Conservation (phyloP, 768 basidiomycete genomes). For the Mycena alexandri region DNA sequence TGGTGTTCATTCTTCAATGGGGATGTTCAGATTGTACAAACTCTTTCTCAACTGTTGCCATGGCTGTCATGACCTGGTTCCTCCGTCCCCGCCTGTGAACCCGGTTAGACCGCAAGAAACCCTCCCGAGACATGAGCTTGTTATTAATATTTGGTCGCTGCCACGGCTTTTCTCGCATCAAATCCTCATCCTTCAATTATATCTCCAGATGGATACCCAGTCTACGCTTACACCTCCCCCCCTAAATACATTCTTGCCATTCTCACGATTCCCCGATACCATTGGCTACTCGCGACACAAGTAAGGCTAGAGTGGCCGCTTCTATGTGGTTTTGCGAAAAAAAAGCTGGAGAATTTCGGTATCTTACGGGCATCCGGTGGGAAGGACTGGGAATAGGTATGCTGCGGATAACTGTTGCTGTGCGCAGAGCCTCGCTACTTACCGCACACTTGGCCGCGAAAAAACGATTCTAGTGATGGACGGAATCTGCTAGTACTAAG, state of each 20-base stretch:
- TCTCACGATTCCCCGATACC: neutral
- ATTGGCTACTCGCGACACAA: conserved; percentile 4
- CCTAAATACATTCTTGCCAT: neutral
- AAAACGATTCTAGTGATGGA: neutral
- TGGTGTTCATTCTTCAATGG: conserved; percentile 14
- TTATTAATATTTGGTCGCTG: conserved; percentile 22
- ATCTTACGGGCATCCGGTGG: neutral
- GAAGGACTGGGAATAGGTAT: neutral
- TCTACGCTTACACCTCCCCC: conserved; percentile 7
- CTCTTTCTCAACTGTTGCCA: conserved; percentile 7
- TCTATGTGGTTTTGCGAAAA: neutral
- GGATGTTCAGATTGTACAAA: conserved; percentile 1
- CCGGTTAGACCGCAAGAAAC: conserved; percentile 36
- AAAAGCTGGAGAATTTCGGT: neutral
- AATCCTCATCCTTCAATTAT: conserved; percentile 21
- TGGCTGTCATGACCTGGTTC: neutral
- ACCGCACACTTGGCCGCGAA: too few relatives aligned
- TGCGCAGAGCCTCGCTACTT: too few relatives aligned
- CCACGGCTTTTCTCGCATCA: conserved; percentile 7
- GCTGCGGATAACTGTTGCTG: neutral
- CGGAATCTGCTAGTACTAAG: neutral
- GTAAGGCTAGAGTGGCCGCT: conserved; percentile 19
- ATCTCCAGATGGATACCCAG: conserved; percentile 21
- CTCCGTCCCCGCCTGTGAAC: conserved; percentile 17
- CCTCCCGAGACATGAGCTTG: neutral